Evolutionary conservation across 176 grass and related monocot genomes (phyloP), one percentile per base, ranked within the genome.

Genomic region (Triticum dicoccoides): DNA sequence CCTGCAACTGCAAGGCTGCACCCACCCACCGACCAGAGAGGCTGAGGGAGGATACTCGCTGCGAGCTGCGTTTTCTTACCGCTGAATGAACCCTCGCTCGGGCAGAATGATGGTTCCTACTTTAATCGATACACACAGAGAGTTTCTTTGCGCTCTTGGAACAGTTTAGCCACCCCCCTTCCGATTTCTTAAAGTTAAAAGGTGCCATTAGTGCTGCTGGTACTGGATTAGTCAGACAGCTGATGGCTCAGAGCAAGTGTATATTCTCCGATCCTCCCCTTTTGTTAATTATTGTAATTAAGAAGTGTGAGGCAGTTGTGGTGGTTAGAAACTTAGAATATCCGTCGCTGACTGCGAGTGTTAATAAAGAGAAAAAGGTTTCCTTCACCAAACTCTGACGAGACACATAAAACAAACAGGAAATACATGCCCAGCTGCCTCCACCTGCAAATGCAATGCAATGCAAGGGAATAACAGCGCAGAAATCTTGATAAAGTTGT

Each of bases 31-130:
- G 84, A 83, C 66, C 63, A 35, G 27, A 4, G 82, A 2, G 65
- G 61, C 25, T 49, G 52, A 47, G 76, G 0, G 32, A 29, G 54
- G 54, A 58, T 56, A 20, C 52, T 17, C 49, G 49, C 49, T 52
- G 1, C 0, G 47, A 13, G 47, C 47, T 51, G 1, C 0, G 49
- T 52, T 52, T 17, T 51, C 13, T 34, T 72, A 45, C 11, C 0
- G 69, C 38, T 14, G 21, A 47, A 17, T 14, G 12, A 52, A 52
- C 17, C 14, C n/a, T 65, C 6, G 15, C 7, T 38, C 33, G 33
- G 66, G 18, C 34, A 69, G 72, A 69, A 88, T 65, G 75, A 79
- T 89, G 75, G 20, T 68, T 71, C 15, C 78, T 79, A 47, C 73
- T 78, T 83, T 71, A 71, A 58, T 79, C 76, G 76, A 79, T 24